Evolutionary conservation across 306 rosid genomes (phyloP).

Genomic region (Ormosia semicastrata): DNA sequence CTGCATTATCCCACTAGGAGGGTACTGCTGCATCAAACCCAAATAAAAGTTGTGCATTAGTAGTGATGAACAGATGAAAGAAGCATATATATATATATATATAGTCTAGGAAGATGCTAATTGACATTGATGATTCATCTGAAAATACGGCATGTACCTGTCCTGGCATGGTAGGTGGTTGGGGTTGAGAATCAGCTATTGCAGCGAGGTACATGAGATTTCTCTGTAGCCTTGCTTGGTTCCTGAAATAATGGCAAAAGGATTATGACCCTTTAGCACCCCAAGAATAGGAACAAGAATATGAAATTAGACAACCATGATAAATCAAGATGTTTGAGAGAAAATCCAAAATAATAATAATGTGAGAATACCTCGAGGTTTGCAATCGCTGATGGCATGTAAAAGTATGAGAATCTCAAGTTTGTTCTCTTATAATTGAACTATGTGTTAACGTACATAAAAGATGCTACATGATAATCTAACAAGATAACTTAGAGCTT

Average conservation of each 20-base stretch:
- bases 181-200: conserved; percentile 99
- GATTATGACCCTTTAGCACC: neutral
- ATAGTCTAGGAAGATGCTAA: neutral
- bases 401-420: neutral
- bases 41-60: neutral
- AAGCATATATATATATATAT: too few species aligned
- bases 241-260: conserved; percentile 48
- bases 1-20: conserved; percentile 72
- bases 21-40: conserved; percentile 48
- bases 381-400: too few species aligned
- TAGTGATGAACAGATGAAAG: neutral
- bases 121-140: neutral
- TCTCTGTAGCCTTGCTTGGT: conserved; percentile 94
- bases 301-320: neutral
- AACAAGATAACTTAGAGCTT: too few species aligned
- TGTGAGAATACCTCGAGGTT: too few species aligned
- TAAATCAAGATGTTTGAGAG: neutral
- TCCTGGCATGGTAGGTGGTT: conserved; percentile 76
- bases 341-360: neutral
- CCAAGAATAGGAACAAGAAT: neutral
- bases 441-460: too few species aligned
- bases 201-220: conserved; percentile 99
- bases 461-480: too few species aligned
- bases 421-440: too few species aligned
- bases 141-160: conserved; percentile 54